Evolutionary conservation across 345 rosid genomes (phyloP), one percentile per base, ranked within the genome.

Genomic region (Mallotus nudiflorus): DNA sequence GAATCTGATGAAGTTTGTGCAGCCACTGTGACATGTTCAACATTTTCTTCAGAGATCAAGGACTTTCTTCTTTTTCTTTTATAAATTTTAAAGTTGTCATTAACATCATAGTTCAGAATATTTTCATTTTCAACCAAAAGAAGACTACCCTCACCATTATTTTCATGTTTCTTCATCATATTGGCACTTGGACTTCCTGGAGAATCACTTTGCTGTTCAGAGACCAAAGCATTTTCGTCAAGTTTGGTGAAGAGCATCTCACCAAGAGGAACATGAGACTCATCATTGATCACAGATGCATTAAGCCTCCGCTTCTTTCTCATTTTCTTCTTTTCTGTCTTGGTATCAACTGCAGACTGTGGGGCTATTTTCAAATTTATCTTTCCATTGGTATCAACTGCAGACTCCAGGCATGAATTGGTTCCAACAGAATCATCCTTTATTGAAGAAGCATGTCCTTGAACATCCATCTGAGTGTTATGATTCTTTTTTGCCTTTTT

Each of bases 121-220:
- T 18, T 29, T 19, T 54, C 59, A 25, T 22, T 35, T 29, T 76
- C 58, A 27, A 16, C 11, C 42, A 46, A 42, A 58, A 37, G n/a
- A 40, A 54, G 20, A 60, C 28, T 48, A 65, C 29, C 46, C 29
- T 22, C 68, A 5, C 54, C 7, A 49, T 15, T 52, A 18, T 25
- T n/a, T 20, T 67, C 51, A 62, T 28, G 39, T 39, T 62, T 68
- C 68, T 63, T 71, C 56, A 73, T 5, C 61, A 57, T 11, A 66
- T 28, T 16, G 42, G 57, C 39, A 64, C 50, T 65, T 70, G 40
- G 65, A 70, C 40, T 66, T 11, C 24, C 59, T 9, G 40, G 49
- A 27, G 60, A 62, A 69, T 42, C 53, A 72, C 27, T 69, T 72
- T 13, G 37, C 50, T 65, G 61, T 55, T 20, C 61, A 22, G 64